phyloP scores from a whole-genome alignment of 2,329 filamentous ascomycete genomes.

The Fusarium burgessii region DNA sequence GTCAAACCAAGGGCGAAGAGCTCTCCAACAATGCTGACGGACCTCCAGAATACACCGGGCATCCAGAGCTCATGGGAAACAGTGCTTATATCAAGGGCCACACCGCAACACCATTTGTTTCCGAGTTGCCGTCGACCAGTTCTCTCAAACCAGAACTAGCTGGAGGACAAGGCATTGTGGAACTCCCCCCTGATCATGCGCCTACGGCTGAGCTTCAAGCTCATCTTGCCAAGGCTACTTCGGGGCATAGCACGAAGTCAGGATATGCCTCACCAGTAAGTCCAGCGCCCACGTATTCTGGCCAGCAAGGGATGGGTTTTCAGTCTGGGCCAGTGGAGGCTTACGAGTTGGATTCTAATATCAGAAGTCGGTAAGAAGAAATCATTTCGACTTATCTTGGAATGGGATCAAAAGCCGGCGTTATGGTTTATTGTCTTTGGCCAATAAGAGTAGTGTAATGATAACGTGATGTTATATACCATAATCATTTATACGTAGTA shows the following conservation, averaged over 20 bases:
- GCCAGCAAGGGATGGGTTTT: slow-evolving; percentile 46
- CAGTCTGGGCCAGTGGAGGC: slow-evolving; percentile 53
- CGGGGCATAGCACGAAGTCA: slow-evolving; percentile 34
- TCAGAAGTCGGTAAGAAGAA: slow-evolving; percentile 9
- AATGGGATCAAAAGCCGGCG: slow-evolving; percentile 9
- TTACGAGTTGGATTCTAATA: slow-evolving; percentile 49
- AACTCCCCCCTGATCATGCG: slow-evolving; percentile 43
- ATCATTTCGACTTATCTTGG: neutral
- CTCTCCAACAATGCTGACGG: slow-evolving; percentile 31
- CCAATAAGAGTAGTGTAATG: neutral
- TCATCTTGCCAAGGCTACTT: slow-evolving; percentile 27
- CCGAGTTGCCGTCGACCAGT: slow-evolving; percentile 40
- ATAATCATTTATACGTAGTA: neutral
- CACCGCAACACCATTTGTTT: slow-evolving; percentile 21
- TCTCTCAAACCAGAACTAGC: slow-evolving; percentile 44
- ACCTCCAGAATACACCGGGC: slow-evolving; percentile 46
- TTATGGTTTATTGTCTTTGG: slow-evolving; percentile 7
- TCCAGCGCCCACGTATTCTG: slow-evolving; percentile 24
- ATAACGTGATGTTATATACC: neutral
- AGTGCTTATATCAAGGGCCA: slow-evolving; percentile 21
- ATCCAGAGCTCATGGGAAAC: slow-evolving; percentile 50
- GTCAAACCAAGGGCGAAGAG: slow-evolving; percentile 38
- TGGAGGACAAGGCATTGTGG: slow-evolving; percentile 35
- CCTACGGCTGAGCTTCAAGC: slow-evolving; percentile 47
- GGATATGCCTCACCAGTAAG: slow-evolving; percentile 23